phyloP scores from a whole-genome alignment of 257 asterid species.

The Capsicum pubescens region DNA sequence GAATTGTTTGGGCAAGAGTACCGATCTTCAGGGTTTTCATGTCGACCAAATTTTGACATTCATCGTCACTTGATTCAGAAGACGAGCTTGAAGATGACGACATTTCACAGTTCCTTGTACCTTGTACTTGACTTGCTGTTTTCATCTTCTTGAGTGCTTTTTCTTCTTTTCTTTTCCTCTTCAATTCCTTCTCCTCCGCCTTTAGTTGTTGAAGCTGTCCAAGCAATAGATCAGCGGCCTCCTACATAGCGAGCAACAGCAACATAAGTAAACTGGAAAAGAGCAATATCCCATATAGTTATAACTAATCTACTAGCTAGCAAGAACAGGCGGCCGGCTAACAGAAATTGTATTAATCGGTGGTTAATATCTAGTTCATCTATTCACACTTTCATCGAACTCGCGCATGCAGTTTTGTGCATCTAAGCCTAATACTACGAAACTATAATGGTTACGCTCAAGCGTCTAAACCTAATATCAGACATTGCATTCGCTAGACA shows the following conservation, averaged over 20 bases:
- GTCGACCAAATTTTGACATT: conserved; percentile 59
- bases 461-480: background rate
- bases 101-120: conserved; percentile 29
- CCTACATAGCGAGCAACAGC: conserved; percentile 40
- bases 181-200: conserved; percentile 54
- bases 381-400: no score
- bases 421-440: no score
- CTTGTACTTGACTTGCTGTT: conserved; percentile 35
- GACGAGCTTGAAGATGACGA: conserved; percentile 55
- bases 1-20: conserved; percentile 25
- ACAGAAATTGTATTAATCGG: no score
- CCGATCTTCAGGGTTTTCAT: conserved; percentile 41
- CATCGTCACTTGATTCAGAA: conserved; percentile 77
- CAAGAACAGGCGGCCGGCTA: background rate
- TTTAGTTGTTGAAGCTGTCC: conserved; percentile 58
- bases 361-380: no score
- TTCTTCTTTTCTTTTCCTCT: conserved; percentile 55
- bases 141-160: conserved; percentile 39
- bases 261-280: background rate
- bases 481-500: background rate
- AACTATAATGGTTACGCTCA: no score
- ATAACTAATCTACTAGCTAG: background rate
- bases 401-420: no score
- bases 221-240: conserved; percentile 57
- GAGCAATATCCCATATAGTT: background rate